phyloP scores from a whole-genome alignment of 2,329 filamentous ascomycete genomes.

The Aspergillus piperis region DNA sequence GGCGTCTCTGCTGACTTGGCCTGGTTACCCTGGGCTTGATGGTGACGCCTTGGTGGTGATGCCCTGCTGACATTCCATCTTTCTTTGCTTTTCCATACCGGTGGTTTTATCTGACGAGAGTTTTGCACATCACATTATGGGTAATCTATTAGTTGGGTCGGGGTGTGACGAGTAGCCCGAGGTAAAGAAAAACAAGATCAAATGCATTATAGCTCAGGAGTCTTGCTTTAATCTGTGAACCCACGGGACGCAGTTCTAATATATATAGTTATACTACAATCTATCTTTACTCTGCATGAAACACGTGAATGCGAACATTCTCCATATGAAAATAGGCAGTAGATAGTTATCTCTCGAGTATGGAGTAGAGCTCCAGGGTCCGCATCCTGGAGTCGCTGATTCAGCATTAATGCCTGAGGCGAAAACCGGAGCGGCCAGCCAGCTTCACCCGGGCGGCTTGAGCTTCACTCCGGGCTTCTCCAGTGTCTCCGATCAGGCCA shows the following conservation, averaged over 20 bases:
- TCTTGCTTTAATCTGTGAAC: background rate
- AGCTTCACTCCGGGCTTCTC: slow-evolving; percentile 18
- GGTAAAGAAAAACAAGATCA: background rate
- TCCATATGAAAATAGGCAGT: background rate
- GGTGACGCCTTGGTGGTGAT: background rate
- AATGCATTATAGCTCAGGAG: background rate
- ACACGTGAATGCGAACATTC: too few relatives aligned
- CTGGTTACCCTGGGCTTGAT: slow-evolving; percentile 2
- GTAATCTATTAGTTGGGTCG: background rate
- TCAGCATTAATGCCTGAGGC: slow-evolving; percentile 31
- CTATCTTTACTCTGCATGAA: too few relatives aligned
- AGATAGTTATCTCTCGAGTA: background rate
- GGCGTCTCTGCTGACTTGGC: background rate
- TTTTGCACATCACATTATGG: background rate
- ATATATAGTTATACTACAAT: too few relatives aligned
- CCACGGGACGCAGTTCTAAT: too few relatives aligned
- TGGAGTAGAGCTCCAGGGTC: background rate
- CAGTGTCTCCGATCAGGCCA: slow-evolving; percentile 11
- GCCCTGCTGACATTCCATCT: background rate
- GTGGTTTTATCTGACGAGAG: background rate
- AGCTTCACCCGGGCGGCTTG: slow-evolving; percentile 19
- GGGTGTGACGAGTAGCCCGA: background rate
- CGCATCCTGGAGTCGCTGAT: background rate
- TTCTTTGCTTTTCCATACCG: background rate
- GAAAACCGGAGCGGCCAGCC: slow-evolving; percentile 14